Percentiles rank a stretch among this genome's conserved stretches.
Evolutionary conservation across 73 alveolate species (phyloP).

Genomic region (Paramecium biaurelia): DNA sequence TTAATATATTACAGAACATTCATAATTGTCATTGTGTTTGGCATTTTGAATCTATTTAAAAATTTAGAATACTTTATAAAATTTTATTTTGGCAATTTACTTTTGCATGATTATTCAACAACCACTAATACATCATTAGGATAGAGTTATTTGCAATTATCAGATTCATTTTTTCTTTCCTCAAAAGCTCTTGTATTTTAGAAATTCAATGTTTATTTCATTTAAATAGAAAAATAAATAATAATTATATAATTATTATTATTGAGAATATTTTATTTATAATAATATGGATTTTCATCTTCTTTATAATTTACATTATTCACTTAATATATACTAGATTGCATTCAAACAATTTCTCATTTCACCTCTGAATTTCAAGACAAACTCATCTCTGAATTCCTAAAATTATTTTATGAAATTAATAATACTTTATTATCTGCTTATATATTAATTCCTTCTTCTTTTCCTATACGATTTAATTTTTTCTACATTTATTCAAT

Average conservation of each 20-base stretch:
- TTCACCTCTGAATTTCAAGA: neutral
- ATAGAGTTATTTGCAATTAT: neutral
- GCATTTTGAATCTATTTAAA: neutral
- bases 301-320: neutral
- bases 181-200: slow-evolving; percentile 23
- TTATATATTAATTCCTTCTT: neutral
- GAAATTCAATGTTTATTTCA: neutral
- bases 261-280: neutral
- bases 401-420: neutral
- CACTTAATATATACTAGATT: neutral
- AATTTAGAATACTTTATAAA: neutral
- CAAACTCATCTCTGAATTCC: neutral
- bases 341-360: neutral
- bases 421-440: neutral
- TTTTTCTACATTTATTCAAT: neutral
- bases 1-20: neutral
- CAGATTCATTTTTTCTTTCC: slow-evolving; percentile 33
- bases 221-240: neutral
- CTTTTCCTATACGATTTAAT: neutral
- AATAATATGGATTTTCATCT: neutral
- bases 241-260: neutral
- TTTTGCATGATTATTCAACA: neutral
- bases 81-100: slow-evolving; percentile 31
- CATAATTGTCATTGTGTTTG: neutral
- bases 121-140: neutral